Evolutionary conservation across 441 rosid genomes (phyloP).

Genomic region (Erodium moschatum): DNA sequence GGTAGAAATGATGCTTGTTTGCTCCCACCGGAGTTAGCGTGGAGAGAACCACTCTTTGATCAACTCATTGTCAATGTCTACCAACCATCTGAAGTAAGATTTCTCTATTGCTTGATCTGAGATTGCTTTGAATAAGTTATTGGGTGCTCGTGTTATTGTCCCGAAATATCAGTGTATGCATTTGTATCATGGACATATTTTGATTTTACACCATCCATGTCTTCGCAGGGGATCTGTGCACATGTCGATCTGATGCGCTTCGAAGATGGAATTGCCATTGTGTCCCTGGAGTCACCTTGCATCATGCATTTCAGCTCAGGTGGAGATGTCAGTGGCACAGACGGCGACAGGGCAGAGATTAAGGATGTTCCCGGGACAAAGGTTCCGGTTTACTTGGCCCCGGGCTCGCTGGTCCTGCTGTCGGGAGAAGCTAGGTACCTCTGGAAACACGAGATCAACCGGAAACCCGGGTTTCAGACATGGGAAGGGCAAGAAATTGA

Average conservation of each 20-base stretch:
- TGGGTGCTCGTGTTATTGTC: too few relatives aligned
- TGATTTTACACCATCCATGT: too few relatives aligned
- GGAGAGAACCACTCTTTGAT: constrained; percentile 75
- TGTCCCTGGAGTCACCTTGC: constrained; percentile 76
- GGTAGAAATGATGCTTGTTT: constrained; percentile 15
- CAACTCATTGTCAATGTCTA: constrained; percentile 68
- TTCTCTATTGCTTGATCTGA: neutral
- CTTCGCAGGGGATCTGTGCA: constrained; percentile 72
- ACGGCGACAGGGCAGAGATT: neutral
- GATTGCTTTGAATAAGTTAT: neutral
- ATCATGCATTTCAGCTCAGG: constrained; percentile 64
- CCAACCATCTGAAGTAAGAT: constrained; percentile 77
- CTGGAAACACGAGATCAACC: constrained; percentile 86
- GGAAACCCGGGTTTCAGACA: constrained; percentile 65
- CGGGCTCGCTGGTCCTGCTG: constrained; percentile 71
- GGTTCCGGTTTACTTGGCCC: constrained; percentile 46
- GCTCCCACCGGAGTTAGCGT: constrained; percentile 47
- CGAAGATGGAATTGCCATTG: constrained; percentile 77
- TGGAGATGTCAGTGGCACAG: constrained; percentile 14
- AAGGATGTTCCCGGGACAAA: constrained; percentile 15
- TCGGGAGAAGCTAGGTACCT: constrained; percentile 68
- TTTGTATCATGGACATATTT: too few relatives aligned
- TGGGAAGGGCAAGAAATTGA: constrained; percentile 59
- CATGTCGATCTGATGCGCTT: constrained; percentile 81
- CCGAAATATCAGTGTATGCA: too few relatives aligned